Evolutionary conservation across 768 basidiomycete species (phyloP), one percentile per base, ranked within the genome.

Genomic region (Leccinum uliginosum): DNA sequence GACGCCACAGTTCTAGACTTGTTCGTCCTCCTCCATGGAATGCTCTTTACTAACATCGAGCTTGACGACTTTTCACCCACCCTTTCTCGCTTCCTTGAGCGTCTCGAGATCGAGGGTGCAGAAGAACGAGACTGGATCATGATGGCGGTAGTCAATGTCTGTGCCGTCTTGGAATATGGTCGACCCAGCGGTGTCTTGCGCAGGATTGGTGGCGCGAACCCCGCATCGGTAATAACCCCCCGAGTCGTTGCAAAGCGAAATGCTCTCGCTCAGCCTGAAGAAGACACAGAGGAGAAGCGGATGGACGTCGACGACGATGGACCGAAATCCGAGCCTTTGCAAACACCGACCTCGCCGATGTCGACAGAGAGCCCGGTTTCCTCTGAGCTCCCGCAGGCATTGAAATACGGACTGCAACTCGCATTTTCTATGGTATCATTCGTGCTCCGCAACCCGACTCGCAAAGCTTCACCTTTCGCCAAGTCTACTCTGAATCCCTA

Each of bases 11-110:
- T 79, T 0, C 72, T 87, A 1, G 93, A 94, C 24, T 79, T 97
- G 0, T 99, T 98, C 62, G 83, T 98, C 30, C 83, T 93, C 11
- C 77, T 99, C 1, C 97, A 98, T 57, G 95, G 97, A 26, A 95
- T 98, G 93, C 80, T 99, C 1, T 98, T 98, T 74, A 98, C 97
- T 14, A 87, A 90, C 61, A 93, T 97, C 60, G 83, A 94, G 61
- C 83, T 99, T 26, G 97, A 99, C 70, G 90, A 94, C 68, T 98
- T 98, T 67, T 74, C 82, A 44, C 78, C 85, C 12, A 87, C 87
- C 0, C 81, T 94, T 24, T 88, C 87, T 1, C 87, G 93, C 19
- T 90, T 95, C 68, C 79, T 93, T 53, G 94, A 96, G 70, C 86
- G 91, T 40, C 80, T 96, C 3, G 80, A 85, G 52, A 87, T 94